These are phyloP conservation scores for Cladorrhinum samala DNA, from an alignment of 495 filamentous ascomycete species.

Conservation along the genomic window DNA sequence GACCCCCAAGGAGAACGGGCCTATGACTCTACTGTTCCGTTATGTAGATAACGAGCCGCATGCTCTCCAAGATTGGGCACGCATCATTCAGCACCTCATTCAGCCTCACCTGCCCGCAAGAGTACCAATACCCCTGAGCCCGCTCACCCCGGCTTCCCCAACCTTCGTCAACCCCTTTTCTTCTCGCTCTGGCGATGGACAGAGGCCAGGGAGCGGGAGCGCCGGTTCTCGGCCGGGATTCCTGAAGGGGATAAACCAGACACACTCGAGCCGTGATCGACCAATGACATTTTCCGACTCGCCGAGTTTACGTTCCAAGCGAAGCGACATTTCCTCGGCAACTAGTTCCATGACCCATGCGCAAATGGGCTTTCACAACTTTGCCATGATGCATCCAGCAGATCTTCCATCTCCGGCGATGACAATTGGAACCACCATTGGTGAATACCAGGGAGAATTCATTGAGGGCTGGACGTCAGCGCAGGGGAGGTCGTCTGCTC, in stretches of 20 bases:
- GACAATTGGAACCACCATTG: conserved; percentile 41
- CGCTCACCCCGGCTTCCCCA: conserved; percentile 39
- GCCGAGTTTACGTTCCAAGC: conserved; percentile 47
- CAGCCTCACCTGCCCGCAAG: conserved; percentile 29
- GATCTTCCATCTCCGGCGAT: conserved; percentile 49
- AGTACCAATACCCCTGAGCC: conserved; percentile 33
- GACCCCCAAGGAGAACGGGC: conserved; percentile 35
- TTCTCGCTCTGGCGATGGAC: conserved; percentile 27
- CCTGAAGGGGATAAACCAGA: conserved; percentile 30
- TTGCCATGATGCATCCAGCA: conserved; percentile 36
- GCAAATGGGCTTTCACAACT: conserved; percentile 37
- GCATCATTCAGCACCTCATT: conserved; percentile 38
- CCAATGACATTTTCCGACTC: conserved; percentile 40
- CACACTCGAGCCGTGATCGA: conserved; percentile 34
- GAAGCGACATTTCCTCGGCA: conserved; percentile 49
- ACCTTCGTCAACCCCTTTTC: conserved; percentile 42
- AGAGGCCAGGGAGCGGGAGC: conserved; percentile 28
- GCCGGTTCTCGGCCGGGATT: conserved; percentile 26
- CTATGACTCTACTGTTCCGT: conserved; percentile 39
- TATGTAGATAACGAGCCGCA: conserved; percentile 31
- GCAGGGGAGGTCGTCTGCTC: conserved; percentile 47
- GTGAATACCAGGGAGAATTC: conserved; percentile 48
- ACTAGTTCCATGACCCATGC: conserved; percentile 40
- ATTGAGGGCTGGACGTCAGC: conserved; percentile 54
- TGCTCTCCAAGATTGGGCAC: conserved; percentile 40